Evolutionary conservation across 2,329 filamentous ascomycete genomes (phyloP), one percentile per base, ranked within the genome.

Genomic region (Aspergillus melleus): DNA sequence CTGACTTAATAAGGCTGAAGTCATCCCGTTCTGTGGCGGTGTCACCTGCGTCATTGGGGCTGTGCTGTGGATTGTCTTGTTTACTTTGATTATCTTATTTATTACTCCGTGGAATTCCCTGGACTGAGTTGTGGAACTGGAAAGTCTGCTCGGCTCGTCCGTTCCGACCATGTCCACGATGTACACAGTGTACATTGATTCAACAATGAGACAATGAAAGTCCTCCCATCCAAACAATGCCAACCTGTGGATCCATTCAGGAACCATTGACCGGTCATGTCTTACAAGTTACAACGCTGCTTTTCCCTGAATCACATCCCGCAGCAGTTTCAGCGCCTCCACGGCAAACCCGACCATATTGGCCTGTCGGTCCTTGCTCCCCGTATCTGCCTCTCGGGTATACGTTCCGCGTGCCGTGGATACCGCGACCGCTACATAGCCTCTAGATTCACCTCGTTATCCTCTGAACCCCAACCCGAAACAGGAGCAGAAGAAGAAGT

Each of bases 341-440:
- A 80, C 77, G 0, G 86, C 85, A 79, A 89, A 89, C 42, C 73
- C 72, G 60, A 88, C 78, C 86, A 89, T 89, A 68, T 89, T 89
- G 54, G 65, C 81, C 68, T 84, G 81, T 58, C 86, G 75, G 67
- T 88, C 81, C 2, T 71, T 76, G 9, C 78, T 81, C 8, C 81
- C 83, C 1, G 86, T 88, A 54, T 84, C 79, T 29, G 85, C 66
- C 71, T 88, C 86, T 57, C 79, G 80, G 55, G 79, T 83, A 60
- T 80, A 78, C 0, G 77, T 81, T 0, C 81, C 84, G n/a, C 74
- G 74, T 19, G 83, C 79, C 14, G 79, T 79, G 22, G 81, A 81
- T 8, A 88, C 83, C n/a, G 86, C 86, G 42, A 89, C 70, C 16
- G 86, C 86, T 29, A 88, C 84, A 77, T 88, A 88, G 1, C 86